Base-by-base conservation (phyloP, 2,329 filamentous ascomycete species). In the Colletotrichum endophyticum region DNA sequence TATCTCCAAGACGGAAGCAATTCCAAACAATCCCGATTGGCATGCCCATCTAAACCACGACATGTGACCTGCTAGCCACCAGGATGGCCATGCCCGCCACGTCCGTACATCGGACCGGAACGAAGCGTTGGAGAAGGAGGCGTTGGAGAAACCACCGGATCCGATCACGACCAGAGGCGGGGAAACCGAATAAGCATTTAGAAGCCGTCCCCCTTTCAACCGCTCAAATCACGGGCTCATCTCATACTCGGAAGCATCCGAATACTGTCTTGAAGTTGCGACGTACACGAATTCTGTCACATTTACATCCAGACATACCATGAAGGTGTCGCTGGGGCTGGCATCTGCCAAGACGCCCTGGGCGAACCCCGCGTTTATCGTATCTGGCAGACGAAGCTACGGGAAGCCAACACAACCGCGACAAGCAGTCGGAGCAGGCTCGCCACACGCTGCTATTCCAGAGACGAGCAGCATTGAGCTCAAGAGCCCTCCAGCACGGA, bases 21-120 rank as follows among this genome's bases (percentile, higher is more conserved):
- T 34, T 70, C 19, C 57, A 27, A 70, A 25, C 67, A 22, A 25
- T 61, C 66, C 66, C 66, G 66, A 68, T 68, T 68, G 61, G 61
- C 61, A 66, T 72, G 25, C 30, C 9, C 63, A 44, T 25, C 34
- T 61, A 16, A 53, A 61, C 49, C 49, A 8, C 34, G 12, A 7
- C 61, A 62, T 32, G 70, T 73, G 64, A 64, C 57, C 57, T 32
- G n/a, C 12, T 19, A 15, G 32, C 15, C 64, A 34, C 70, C 19
- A 57, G 73, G 70, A 56, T 73, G 56, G 34, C 70, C 70, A 76
- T 73, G 73, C 63, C 44, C 66, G n/a, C 57, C 25, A 49, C 57
- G 73, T 76, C 73, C 73, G 64, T n/a, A 66, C n/a, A 73, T 76
- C 70, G 64, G 73, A 73, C 34, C 56, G 72, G 34, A 49, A 16